A percentile compares a stretch with the other conserved stretches of the same genome.
Evolutionary conservation across 1,139 yeast species (phyloP).

Genomic region (Candida sanyaensis): DNA sequence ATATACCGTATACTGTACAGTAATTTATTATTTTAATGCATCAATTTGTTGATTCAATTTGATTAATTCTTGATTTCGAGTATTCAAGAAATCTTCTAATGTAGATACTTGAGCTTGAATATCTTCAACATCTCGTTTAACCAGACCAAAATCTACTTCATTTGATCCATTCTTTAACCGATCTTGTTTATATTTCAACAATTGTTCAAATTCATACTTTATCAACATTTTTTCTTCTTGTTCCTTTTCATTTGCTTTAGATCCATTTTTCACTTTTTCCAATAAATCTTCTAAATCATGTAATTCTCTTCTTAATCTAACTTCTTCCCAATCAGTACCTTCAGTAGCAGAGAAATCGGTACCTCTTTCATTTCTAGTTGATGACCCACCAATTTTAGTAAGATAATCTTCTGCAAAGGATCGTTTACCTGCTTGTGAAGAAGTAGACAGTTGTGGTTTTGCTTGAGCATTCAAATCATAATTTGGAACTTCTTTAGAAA

Average conservation of each 20-base stretch:
- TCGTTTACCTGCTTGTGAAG: constrained; percentile 18
- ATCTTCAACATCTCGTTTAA: constrained; percentile 60
- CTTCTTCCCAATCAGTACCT: constrained; percentile 87
- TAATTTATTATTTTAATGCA: constrained; percentile 15
- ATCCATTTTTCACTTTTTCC: constrained; percentile 55
- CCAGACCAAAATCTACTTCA: constrained; percentile 36
- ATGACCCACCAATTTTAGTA: constrained; percentile 46
- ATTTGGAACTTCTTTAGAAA: constrained; percentile 81
- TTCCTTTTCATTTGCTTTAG: constrained; percentile 28
- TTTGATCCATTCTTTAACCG: constrained; percentile 18
- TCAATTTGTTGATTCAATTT: constrained; percentile 46
- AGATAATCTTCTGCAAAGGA: constrained; percentile 44
- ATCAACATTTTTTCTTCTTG: constrained; percentile 33
- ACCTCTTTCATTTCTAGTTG: constrained; percentile 56
- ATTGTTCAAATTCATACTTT: constrained; percentile 79
- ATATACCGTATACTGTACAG: background rate
- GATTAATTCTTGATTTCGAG: constrained; percentile 53
- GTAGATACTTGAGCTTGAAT: constrained; percentile 66
- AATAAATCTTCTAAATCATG: constrained; percentile 70
- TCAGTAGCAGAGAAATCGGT: constrained; percentile 75
- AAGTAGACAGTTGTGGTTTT: constrained; percentile 38
- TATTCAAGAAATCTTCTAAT: constrained; percentile 55
- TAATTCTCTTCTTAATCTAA: constrained; percentile 76
- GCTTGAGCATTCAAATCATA: constrained; percentile 54
- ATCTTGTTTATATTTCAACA: constrained; percentile 69